These are phyloP conservation scores for Gamarada debralockiae DNA, from an alignment of 495 filamentous ascomycete genomes.

Conservation along the genomic window DNA sequence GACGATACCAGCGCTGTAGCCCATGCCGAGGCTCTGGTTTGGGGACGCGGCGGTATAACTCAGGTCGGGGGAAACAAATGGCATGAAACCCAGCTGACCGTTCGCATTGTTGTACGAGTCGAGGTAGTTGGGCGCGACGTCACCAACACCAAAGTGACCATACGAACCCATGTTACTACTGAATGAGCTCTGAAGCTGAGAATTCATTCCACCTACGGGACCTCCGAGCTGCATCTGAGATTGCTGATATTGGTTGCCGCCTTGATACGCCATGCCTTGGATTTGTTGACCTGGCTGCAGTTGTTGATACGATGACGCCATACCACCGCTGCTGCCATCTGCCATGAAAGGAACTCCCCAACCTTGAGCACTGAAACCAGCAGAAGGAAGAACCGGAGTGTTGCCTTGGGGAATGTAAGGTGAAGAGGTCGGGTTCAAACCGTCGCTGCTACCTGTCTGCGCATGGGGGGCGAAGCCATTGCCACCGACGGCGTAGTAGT, in stretches of 20 bases:
- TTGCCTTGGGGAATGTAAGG: constrained; percentile 10
- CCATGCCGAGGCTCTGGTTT: too few relatives aligned
- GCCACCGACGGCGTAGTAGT: not conserved
- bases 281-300: not conserved
- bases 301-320: not conserved
- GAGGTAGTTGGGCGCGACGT: too few relatives aligned
- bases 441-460: not conserved
- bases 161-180: too few relatives aligned
- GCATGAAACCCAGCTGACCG: too few relatives aligned
- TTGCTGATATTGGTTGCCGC: not conserved
- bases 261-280: not conserved
- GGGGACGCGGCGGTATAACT: too few relatives aligned
- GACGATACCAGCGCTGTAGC: too few relatives aligned
- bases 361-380: not conserved
- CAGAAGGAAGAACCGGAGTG: not conserved
- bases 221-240: too few relatives aligned
- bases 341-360: not conserved
- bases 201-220: too few relatives aligned
- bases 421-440: constrained; percentile 7
- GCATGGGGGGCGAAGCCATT: not conserved
- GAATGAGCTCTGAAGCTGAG: too few relatives aligned
- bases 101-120: too few relatives aligned
- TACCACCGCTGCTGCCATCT: not conserved
- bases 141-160: too few relatives aligned
- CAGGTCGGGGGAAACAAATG: too few relatives aligned